Percentiles rank a stretch among this genome's conserved stretches.
Evolutionary conservation across 306 rosid species (phyloP).

Genomic region (Acacia confusa): DNA sequence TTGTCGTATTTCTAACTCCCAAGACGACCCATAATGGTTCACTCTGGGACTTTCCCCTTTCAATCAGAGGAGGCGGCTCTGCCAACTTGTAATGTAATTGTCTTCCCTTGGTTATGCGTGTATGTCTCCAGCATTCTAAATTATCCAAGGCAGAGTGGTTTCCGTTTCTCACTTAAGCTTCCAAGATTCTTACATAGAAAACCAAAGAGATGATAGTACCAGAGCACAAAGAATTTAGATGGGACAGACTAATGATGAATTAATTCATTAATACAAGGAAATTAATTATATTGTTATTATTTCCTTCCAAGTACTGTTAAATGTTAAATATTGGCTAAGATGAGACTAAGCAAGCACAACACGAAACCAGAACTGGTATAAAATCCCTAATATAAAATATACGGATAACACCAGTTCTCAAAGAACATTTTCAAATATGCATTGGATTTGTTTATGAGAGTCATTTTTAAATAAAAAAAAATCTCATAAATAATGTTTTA

Average conservation of each 20-base stretch:
- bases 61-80: conserved; percentile 62
- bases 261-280: background rate
- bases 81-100: conserved; percentile 36
- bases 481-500: no score
- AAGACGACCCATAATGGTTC: conserved; percentile 36
- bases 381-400: no score
- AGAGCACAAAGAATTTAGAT: background rate
- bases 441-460: no score
- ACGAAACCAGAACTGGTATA: no score
- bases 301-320: background rate
- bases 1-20: conserved; percentile 66
- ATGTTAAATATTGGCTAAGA: background rate
- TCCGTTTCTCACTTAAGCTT: background rate
- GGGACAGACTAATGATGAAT: background rate
- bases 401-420: no score
- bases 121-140: background rate
- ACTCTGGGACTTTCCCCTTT: conserved; percentile 45
- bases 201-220: background rate
- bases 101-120: background rate
- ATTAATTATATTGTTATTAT: background rate
- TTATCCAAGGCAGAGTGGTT: background rate
- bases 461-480: no score
- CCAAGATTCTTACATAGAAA: conserved; percentile 18
- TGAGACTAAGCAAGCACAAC: no score
- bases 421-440: no score